Evolutionary conservation across 192 early-diverging fungal genomes (phyloP).

Genomic region (Hyaloraphidium curvatum): DNA sequence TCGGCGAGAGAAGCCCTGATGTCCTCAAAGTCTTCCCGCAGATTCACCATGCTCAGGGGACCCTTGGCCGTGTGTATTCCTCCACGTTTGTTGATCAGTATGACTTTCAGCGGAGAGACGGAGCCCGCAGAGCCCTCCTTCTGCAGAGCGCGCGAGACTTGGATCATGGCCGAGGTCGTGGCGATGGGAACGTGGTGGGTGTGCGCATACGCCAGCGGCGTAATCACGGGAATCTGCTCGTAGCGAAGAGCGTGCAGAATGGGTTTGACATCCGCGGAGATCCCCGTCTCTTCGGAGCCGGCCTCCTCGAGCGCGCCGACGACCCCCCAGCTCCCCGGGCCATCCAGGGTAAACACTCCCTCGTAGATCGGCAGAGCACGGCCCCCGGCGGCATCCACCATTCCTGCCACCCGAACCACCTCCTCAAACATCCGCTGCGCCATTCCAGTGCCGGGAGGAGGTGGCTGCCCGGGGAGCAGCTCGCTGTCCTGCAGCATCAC

Average conservation of each 20-base stretch:
- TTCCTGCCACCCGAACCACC: slow-evolving; percentile 34
- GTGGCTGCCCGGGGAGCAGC: slow-evolving; percentile 16
- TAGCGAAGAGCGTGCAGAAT: slow-evolving; percentile 38
- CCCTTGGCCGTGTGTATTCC: slow-evolving; percentile 31
- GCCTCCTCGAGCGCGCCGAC: slow-evolving; percentile 5
- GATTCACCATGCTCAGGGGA: slow-evolving; percentile 55
- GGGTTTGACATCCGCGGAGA: slow-evolving; percentile 14
- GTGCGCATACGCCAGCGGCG: slow-evolving; percentile 28
- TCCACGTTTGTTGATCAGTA: slow-evolving; percentile 49
- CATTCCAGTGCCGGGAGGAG: background rate
- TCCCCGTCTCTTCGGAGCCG: slow-evolving; percentile 14
- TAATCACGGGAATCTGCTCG: slow-evolving; percentile 39
- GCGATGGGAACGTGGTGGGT: slow-evolving; percentile 19
- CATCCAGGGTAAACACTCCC: slow-evolving; percentile 27
- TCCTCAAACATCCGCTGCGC: slow-evolving; percentile 26
- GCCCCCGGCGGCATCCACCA: slow-evolving; percentile 54
- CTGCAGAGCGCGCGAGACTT: slow-evolving; percentile 17
- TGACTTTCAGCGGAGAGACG: slow-evolving; percentile 30
- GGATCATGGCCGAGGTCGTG: slow-evolving; percentile 29
- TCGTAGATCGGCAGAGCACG: slow-evolving; percentile 45
- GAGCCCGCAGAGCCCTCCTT: slow-evolving; percentile 6
- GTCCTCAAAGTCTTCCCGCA: slow-evolving; percentile 50
- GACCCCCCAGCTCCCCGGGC: slow-evolving; percentile 4
- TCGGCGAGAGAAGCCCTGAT: slow-evolving; percentile 20
- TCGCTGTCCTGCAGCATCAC: slow-evolving; percentile 37